Conservation (phyloP, 345 rosid genomes). For the Orychophragmus violaceus region DNA sequence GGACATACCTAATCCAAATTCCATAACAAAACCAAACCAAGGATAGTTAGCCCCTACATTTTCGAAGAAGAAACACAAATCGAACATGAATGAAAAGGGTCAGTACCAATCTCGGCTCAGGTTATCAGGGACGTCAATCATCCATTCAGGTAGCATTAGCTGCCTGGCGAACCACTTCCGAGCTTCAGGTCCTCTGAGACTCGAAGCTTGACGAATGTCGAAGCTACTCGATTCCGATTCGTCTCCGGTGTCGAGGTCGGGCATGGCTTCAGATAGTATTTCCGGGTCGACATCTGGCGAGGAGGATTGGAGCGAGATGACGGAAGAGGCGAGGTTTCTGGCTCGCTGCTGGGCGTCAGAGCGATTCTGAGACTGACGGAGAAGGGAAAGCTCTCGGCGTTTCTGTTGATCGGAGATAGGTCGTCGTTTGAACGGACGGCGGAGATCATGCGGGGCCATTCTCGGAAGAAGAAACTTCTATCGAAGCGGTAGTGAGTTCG, state of each 20-base stretch:
- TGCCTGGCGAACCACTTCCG: slow-evolving; percentile 86
- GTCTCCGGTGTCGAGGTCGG: slow-evolving; percentile 16
- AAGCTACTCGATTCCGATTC: slow-evolving; percentile 45
- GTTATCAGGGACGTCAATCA: slow-evolving; percentile 85
- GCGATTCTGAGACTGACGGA: slow-evolving; percentile 71
- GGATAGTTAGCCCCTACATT: too few species aligned
- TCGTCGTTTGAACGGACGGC: slow-evolving; percentile 82
- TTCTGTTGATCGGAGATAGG: slow-evolving; percentile 85
- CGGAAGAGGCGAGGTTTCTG: slow-evolving; percentile 70
- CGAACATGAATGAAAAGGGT: background rate
- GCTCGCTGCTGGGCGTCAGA: slow-evolving; percentile 82
- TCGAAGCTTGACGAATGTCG: slow-evolving; percentile 62
- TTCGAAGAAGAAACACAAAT: too few species aligned
- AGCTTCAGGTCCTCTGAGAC: slow-evolving; percentile 62
- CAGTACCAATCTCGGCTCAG: slow-evolving; percentile 63
- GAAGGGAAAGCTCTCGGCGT: slow-evolving; percentile 74
- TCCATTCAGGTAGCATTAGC: slow-evolving; percentile 95
- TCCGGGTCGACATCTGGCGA: slow-evolving; percentile 37
- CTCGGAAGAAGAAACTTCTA: background rate
- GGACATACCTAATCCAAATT: slow-evolving; percentile 74
- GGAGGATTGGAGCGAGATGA: slow-evolving; percentile 50
- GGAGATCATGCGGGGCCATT: slow-evolving; percentile 75
- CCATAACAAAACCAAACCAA: too few species aligned
- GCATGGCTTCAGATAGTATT: slow-evolving; percentile 28
- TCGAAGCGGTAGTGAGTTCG: background rate